Percentiles rank a stretch among this genome's conserved stretches.
Evolutionary conservation across 169 alveolate genomes (phyloP).

Genomic region (Cryptosporidium xiaoi): DNA sequence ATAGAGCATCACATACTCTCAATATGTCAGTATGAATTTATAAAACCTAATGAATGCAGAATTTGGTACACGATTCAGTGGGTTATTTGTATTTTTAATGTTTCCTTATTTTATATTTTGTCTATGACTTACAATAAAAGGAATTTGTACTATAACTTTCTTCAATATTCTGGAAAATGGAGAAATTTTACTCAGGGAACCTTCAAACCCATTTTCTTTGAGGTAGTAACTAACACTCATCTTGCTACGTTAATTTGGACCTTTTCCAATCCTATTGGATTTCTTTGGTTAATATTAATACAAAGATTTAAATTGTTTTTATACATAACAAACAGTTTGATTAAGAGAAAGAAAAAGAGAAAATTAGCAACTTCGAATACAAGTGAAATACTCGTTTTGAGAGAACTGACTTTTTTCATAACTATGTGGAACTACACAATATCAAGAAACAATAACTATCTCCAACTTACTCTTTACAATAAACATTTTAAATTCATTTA

Average conservation of each 20-base stretch:
- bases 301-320: conserved; percentile 37
- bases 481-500: conserved; percentile 39
- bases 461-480: conserved; percentile 61
- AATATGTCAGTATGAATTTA: conserved; percentile 43
- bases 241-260: conserved; percentile 42
- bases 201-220: conserved; percentile 11
- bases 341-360: conserved; percentile 20
- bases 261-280: conserved; percentile 51
- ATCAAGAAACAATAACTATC: conserved; percentile 61
- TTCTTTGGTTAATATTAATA: conserved; percentile 48
- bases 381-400: conserved; percentile 33
- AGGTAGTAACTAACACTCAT: conserved; percentile 2
- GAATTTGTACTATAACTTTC: conserved; percentile 42
- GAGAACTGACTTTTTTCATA: conserved; percentile 60
- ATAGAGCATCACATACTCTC: conserved; percentile 60
- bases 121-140: conserved; percentile 11
- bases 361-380: conserved; percentile 10
- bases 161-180: conserved; percentile 62
- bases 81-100: conserved; percentile 29
- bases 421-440: conserved; percentile 55
- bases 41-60: conserved; percentile 61
- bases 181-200: conserved; percentile 17
- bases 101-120: conserved; percentile 1
- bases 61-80: conserved; percentile 58
- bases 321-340: conserved; percentile 21